Base-by-base conservation (phyloP, 106 monocot species). In the Acanthochlamys bracteata region DNA sequence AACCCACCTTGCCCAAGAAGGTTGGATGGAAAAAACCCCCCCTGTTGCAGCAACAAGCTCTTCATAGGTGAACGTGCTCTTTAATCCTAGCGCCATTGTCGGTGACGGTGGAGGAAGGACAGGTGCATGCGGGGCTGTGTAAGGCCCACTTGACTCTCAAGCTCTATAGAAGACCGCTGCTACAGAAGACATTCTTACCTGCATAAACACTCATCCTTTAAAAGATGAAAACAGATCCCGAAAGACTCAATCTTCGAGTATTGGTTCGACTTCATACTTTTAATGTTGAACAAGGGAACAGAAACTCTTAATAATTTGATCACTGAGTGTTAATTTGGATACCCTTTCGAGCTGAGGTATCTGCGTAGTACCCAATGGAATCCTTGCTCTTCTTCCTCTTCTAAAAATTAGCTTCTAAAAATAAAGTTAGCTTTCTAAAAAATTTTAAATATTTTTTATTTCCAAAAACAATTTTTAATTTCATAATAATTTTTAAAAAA, bases 1-100 rank as follows among this genome's bases (percentile, higher is more conserved):
- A 94, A 94, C 24, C 94, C 94, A 0, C 94, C 94, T 57, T 94
- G 90, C 16, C 94, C 94, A 22, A 94, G 66, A 11, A 94, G 75
- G 52, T 94, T 94, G 51, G 67, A 70, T 45, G 76, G 76, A 0
- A 74, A 73, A 75, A 94, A 94, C 4, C 76, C 63, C n/a, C 39
- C 60, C 69, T 7, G 94, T 94, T 11, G 90, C 89, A 42, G 75
- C 67, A 4, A 82, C 78, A 11, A 94, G 89, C 68, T 94, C 90
- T 41, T 94, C 94, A 59, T 86, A 90, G 49, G 70, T 90, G 82
- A 94, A 78, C 8, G 77, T 80, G 82, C 84, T 86, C 65, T 83
- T 80, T 51, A 80, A 75, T 16, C 80, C 80, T 15, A 83, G 56
- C 13, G 76, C 83, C 24, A 83, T n/a, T 20, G 26, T 39, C 7